A percentile compares a stretch with the other conserved stretches of the same genome.
Conservation (phyloP, 805 yeast genomes). For the Ogataea degrootiae region DNA sequence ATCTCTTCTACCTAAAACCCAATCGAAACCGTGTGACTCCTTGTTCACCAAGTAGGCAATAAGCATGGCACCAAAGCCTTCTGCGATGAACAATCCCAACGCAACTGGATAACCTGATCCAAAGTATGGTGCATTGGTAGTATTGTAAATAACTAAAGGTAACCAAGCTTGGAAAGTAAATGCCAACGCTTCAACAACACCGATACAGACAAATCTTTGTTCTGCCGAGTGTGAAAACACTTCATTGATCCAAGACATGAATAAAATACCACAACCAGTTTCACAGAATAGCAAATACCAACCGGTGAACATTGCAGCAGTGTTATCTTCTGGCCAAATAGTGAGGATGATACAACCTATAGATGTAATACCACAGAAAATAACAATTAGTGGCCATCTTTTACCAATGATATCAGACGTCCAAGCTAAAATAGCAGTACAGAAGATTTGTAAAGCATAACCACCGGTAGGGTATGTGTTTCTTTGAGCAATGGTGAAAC, state of each 20-base stretch:
- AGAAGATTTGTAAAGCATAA: slow-evolving; percentile 26
- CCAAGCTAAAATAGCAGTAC: slow-evolving; percentile 24
- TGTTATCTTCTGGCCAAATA: slow-evolving; percentile 15
- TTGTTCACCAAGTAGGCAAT: slow-evolving; percentile 10
- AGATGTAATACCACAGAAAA: slow-evolving; percentile 13
- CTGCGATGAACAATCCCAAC: slow-evolving; percentile 12
- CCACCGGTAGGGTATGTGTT: slow-evolving; percentile 32
- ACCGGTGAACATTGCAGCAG: slow-evolving; percentile 19
- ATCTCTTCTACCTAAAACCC: slow-evolving; percentile 13
- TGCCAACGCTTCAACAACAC: slow-evolving; percentile 29
- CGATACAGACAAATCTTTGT: slow-evolving; percentile 25
- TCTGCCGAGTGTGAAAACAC: slow-evolving; percentile 23
- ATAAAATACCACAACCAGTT: slow-evolving; percentile 18
- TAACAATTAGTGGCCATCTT: slow-evolving; percentile 27
- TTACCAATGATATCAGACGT: slow-evolving; percentile 26
- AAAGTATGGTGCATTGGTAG: slow-evolving; percentile 32
- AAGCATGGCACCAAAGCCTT: slow-evolving; percentile 11
- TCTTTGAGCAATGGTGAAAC: slow-evolving; percentile 23
- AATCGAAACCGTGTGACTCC: slow-evolving; percentile 7
- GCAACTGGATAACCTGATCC: slow-evolving; percentile 28
- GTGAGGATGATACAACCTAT: slow-evolving; percentile 17
- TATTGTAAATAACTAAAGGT: slow-evolving; percentile 30
- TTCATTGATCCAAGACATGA: slow-evolving; percentile 28
- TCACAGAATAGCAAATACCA: slow-evolving; percentile 22
- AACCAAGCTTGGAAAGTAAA: slow-evolving; percentile 32